Conservation (phyloP, 2,329 filamentous ascomycete genomes). For the Epichloe elymi region DNA sequence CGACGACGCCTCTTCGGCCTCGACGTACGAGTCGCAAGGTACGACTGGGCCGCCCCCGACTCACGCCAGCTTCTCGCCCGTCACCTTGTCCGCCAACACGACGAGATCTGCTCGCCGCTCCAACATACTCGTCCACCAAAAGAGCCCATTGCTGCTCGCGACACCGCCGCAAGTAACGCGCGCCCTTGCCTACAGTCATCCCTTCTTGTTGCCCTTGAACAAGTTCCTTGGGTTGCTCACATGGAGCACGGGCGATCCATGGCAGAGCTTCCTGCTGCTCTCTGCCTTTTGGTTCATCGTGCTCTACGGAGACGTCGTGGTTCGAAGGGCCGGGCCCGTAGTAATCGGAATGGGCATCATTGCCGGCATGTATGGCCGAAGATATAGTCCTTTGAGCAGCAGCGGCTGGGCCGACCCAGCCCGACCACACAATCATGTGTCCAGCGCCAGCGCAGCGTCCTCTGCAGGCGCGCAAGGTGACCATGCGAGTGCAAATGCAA, state of each 20-base stretch:
- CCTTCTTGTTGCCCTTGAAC: slow-evolving; percentile 82
- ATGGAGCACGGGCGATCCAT: slow-evolving; percentile 88
- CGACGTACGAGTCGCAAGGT: slow-evolving; percentile 18
- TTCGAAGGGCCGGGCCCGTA: slow-evolving; percentile 71
- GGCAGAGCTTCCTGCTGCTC: slow-evolving; percentile 91
- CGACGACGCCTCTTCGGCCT: slow-evolving; percentile 23
- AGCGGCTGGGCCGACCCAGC: slow-evolving; percentile 54
- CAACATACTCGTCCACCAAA: slow-evolving; percentile 91
- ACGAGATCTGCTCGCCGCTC: slow-evolving; percentile 56
- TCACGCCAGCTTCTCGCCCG: slow-evolving; percentile 79
- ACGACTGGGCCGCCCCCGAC: slow-evolving; percentile 48
- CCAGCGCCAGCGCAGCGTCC: slow-evolving; percentile 8
- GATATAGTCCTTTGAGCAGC: slow-evolving; percentile 82
- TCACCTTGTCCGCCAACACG: slow-evolving; percentile 56
- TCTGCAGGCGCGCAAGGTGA: slow-evolving; percentile 14
- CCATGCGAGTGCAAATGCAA: slow-evolving; percentile 12
- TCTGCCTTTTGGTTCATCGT: slow-evolving; percentile 74
- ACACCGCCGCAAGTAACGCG: slow-evolving; percentile 92
- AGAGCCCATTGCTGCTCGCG: slow-evolving; percentile 87
- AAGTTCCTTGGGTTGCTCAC: slow-evolving; percentile 72
- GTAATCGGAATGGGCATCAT: slow-evolving; percentile 70
- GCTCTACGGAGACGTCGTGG: slow-evolving; percentile 74
- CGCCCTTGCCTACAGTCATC: slow-evolving; percentile 88
- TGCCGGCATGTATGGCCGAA: slow-evolving; percentile 78
- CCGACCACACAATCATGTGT: slow-evolving; percentile 18